These are phyloP conservation scores for Talaromyces borbonicus DNA, from an alignment of 495 filamentous ascomycete species.

Conservation along the genomic window DNA sequence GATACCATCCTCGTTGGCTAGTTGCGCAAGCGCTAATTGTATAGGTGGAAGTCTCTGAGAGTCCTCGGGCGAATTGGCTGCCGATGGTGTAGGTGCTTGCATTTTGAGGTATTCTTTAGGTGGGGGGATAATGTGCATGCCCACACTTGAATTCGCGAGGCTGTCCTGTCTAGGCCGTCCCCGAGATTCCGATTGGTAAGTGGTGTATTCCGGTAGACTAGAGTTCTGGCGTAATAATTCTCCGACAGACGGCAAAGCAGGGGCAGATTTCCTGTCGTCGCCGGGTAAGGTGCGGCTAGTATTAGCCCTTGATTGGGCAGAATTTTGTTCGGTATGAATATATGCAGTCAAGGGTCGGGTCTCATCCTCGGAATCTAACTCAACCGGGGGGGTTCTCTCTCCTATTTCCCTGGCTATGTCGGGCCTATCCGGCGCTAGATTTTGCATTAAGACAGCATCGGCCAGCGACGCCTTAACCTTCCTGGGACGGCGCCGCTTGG, in stretches of 20 bases:
- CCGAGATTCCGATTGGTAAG: not conserved
- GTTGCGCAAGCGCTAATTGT: constrained; percentile 27
- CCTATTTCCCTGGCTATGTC: constrained; percentile 29
- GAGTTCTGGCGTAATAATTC: not conserved
- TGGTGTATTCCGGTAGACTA: constrained; percentile 1
- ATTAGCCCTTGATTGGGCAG: not conserved
- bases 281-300: no score
- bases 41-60: constrained; percentile 35
- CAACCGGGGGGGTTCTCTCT: constrained; percentile 12
- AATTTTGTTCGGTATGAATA: not conserved
- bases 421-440: constrained; percentile 35
- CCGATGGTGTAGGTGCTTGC: constrained; percentile 24
- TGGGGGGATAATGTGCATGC: constrained; percentile 16
- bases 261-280: no score
- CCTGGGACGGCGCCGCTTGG: constrained; percentile 30
- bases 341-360: no score
- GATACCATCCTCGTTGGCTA: constrained; percentile 18
- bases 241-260: no score
- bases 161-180: constrained; percentile 7
- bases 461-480: constrained; percentile 17
- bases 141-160: constrained; percentile 11
- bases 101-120: constrained; percentile 27
- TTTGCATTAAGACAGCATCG: constrained; percentile 39
- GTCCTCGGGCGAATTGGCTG: constrained; percentile 28
- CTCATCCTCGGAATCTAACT: constrained; percentile 14